phyloP scores from a whole-genome alignment of 108 stramenopile species.

The Skeletonema tropicum region DNA sequence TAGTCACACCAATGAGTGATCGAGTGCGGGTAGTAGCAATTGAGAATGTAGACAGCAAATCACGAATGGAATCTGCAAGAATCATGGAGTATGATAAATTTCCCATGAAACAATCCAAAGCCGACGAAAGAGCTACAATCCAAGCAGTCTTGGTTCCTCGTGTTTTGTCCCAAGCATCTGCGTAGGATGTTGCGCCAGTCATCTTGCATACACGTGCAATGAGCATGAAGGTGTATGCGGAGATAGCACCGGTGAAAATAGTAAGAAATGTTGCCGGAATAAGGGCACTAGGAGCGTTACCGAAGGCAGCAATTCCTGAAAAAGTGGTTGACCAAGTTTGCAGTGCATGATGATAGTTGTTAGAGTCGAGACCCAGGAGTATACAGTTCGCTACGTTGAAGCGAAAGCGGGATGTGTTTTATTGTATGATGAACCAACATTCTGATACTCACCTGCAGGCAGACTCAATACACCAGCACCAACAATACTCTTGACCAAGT shows the following conservation, averaged over 20 bases:
- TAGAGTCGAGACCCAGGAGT: background rate
- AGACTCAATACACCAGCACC: conserved; percentile 95
- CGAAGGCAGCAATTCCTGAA: conserved; percentile 88
- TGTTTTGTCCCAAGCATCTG: conserved; percentile 91
- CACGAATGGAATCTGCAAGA: conserved; percentile 90
- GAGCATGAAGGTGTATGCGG: conserved; percentile 91
- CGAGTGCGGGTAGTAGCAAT: conserved; percentile 64
- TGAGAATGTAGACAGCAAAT: conserved; percentile 76
- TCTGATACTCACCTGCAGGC: conserved; percentile 69
- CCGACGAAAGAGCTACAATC: conserved; percentile 87
- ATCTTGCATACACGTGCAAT: conserved; percentile 86
- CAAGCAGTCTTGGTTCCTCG: conserved; percentile 71
- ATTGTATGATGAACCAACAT: background rate
- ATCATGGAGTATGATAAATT: conserved; percentile 95
- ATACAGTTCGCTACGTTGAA: background rate
- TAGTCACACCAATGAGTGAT: conserved; percentile 71
- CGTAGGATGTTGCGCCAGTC: conserved; percentile 86
- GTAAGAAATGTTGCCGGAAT: conserved; percentile 86
- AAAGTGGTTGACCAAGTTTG: background rate
- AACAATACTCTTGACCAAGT: conserved; percentile 92
- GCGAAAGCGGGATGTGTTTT: background rate
- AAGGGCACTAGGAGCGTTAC: conserved; percentile 89
- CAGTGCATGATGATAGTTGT: background rate
- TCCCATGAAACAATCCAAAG: conserved; percentile 87
- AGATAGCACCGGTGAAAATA: conserved; percentile 78